Conservation (phyloP, 495 filamentous ascomycete genomes). For the Penicillium macrosclerotiorum region DNA sequence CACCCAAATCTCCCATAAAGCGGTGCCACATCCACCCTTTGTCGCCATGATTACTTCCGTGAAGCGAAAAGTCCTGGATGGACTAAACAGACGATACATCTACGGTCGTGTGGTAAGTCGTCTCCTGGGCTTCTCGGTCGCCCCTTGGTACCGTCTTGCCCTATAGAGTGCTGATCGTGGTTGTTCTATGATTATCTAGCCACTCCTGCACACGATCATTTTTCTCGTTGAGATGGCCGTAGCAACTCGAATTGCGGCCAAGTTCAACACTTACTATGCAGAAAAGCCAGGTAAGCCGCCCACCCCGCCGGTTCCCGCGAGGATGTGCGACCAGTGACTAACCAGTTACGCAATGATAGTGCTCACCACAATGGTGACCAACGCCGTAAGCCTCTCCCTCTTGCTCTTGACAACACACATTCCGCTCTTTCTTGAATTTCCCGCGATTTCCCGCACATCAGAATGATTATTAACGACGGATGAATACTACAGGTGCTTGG, state of each 20-base stretch:
- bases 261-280: slow-evolving; percentile 92
- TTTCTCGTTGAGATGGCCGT: slow-evolving; percentile 86
- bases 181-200: slow-evolving; percentile 52
- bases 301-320: slow-evolving; percentile 5
- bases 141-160: no score
- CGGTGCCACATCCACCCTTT: slow-evolving; percentile 8
- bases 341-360: slow-evolving; percentile 50
- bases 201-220: slow-evolving; percentile 79
- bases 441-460: background rate
- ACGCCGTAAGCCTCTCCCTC: slow-evolving; percentile 66
- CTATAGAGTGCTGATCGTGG: slow-evolving; percentile 16
- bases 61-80: slow-evolving; percentile 61
- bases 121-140: no score
- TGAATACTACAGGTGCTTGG: slow-evolving; percentile 61
- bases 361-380: slow-evolving; percentile 97
- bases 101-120: slow-evolving; percentile 72
- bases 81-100: slow-evolving; percentile 74
- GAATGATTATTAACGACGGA: slow-evolving; percentile 11
- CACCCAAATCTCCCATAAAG: slow-evolving; percentile 5
- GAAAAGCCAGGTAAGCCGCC: slow-evolving; percentile 67
- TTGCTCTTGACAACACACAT: no score
- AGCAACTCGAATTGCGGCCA: slow-evolving; percentile 73
- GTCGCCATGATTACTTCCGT: slow-evolving; percentile 43
- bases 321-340: slow-evolving; percentile 13
- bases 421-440: background rate